Evolutionary conservation across 2,329 filamentous ascomycete species (phyloP).

Genomic region (Paracamarosporium sp.): DNA sequence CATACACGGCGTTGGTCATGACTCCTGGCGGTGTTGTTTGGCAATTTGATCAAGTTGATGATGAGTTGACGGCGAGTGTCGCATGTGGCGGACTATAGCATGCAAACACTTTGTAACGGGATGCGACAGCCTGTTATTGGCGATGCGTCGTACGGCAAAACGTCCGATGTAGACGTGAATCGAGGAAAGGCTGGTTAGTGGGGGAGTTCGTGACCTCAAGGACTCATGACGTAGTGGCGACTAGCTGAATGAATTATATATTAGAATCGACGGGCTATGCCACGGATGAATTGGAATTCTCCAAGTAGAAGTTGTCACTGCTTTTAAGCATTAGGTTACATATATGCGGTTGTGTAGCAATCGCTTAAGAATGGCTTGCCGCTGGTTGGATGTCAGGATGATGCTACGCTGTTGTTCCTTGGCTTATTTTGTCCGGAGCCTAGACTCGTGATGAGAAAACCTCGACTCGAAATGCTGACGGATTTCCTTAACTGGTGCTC

Average conservation of each 20-base stretch:
- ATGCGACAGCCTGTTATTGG: neutral
- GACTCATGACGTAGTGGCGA: neutral
- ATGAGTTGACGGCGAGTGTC: neutral
- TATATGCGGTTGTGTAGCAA: neutral
- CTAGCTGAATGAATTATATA: no score
- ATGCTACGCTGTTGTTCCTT: no score
- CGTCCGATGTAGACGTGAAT: neutral
- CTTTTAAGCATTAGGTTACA: no score
- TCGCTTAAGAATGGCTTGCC: neutral
- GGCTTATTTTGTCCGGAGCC: no score
- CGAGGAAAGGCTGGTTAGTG: neutral
- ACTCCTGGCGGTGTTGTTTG: neutral
- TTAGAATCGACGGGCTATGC: no score
- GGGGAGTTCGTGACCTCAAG: neutral
- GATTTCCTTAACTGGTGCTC: no score
- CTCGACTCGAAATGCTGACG: no score
- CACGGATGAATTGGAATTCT: no score
- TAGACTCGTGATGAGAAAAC: no score
- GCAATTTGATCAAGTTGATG: neutral
- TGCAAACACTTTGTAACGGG: neutral
- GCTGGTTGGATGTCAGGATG: neutral
- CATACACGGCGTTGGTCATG: conserved; percentile 27
- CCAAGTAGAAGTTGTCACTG: neutral
- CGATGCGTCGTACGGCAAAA: neutral
- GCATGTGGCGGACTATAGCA: neutral